Evolutionary conservation across 1,284 basidiomycete species (phyloP).

Genomic region (Cryptococcus neoformans): DNA sequence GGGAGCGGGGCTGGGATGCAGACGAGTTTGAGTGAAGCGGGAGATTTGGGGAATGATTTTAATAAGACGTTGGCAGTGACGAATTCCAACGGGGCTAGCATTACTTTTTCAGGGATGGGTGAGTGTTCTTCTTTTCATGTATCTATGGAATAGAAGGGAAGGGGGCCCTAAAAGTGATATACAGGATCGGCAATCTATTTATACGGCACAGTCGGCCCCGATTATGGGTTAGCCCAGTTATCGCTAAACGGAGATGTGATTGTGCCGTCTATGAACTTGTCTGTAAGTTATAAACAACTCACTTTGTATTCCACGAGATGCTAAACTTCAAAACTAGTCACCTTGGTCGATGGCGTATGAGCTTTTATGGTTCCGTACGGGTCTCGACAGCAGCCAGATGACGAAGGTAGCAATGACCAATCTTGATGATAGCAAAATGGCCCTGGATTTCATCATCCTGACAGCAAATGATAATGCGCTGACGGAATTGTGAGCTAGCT

Average conservation of each 20-base stretch:
- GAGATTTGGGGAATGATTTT: conserved; percentile 9
- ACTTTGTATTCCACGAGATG: neutral
- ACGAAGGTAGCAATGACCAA: conserved; percentile 29
- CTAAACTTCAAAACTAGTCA: conserved; percentile 12
- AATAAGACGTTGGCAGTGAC: conserved; percentile 25
- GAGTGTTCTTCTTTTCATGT: neutral
- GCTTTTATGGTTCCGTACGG: conserved; percentile 32
- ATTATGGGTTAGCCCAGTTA: conserved; percentile 29
- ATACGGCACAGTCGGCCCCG: conserved; percentile 31
- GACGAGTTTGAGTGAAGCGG: conserved; percentile 10
- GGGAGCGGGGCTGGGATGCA: neutral
- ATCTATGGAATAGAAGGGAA: neutral
- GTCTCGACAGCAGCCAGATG: conserved; percentile 11
- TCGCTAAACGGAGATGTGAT: conserved; percentile 23
- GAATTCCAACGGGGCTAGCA: conserved; percentile 7
- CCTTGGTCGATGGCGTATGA: conserved; percentile 29
- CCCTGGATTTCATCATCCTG: conserved; percentile 30
- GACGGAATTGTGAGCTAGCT: conserved; percentile 17
- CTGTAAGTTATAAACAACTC: conserved; percentile 14
- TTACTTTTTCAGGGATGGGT: conserved; percentile 28
- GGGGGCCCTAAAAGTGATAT: neutral
- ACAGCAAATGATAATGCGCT: conserved; percentile 18
- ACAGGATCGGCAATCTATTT: conserved; percentile 32
- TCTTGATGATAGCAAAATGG: conserved; percentile 23
- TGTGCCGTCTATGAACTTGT: conserved; percentile 23